Base-by-base conservation (phyloP, 2,329 filamentous ascomycete genomes). In the Triangularia setosa region DNA sequence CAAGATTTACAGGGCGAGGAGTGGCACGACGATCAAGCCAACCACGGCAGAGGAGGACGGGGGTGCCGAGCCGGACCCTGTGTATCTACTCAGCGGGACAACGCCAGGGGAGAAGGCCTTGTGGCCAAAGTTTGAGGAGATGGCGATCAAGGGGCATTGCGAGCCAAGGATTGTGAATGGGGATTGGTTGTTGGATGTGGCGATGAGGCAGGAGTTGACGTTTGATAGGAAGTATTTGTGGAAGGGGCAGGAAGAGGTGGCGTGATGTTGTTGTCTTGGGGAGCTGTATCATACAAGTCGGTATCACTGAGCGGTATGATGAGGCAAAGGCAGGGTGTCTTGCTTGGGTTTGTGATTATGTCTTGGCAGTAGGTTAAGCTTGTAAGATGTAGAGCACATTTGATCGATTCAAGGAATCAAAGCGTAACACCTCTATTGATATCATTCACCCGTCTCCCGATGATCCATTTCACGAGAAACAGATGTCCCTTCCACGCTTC, bases 181-280 rank as follows among this genome's bases (percentile, higher is more conserved):
- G 2, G 93, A 99, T 74, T 99, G 95, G 95, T 76, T 99, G 71
- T 79, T 99, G 64, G 90, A 93, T 72, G 88, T 93, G 65, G 92
- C 92, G 4, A 94, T 99, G 91, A 87, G 86, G 71, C 95, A 99
- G 78, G 83, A 92, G 76, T 80, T 95, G 67, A 81, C 81, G n/a
- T 89, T 87, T 76, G 81, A 87, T 63, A 79, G 87, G 48, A 84
- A 82, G 69, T 92, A 91, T 73, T 74, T 87, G n/a, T 48, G 40
- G 40, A 48, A 48, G 40, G 40, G n/a, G 40, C n/a, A 48, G n/a
- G 40, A 48, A 9, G n/a, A 48, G 18, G 40, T n/a, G 40, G 18
- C n/a, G 40, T 48, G 40, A 48, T 40, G 35, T 3, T 33, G 40
- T 21, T 40, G 14, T 16, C 2, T 40, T 40, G 30, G 30, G 7